Percentiles rank a stretch among this genome's conserved stretches.
phyloP scores from a whole-genome alignment of 805 yeast species.

The Komagataella pseudopastoris region DNA sequence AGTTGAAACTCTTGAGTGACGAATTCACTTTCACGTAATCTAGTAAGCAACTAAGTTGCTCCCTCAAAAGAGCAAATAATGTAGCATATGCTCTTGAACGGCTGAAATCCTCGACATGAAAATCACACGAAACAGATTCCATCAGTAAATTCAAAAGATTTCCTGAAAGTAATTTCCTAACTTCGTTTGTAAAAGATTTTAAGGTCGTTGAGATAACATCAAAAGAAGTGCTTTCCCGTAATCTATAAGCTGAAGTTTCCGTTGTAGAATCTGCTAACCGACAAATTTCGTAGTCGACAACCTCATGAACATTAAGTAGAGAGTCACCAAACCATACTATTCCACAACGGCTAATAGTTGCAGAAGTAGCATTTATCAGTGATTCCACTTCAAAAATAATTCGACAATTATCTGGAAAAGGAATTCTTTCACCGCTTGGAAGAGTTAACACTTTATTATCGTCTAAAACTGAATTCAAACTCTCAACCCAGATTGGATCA shows the following conservation, averaged over 20 bases:
- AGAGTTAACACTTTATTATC: constrained; percentile 73
- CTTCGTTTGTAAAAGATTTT: background rate
- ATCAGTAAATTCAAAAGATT: constrained; percentile 11
- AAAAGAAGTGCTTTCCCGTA: background rate
- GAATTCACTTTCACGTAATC: constrained; percentile 9
- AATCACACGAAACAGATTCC: constrained; percentile 12
- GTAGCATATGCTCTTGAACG: constrained; percentile 22
- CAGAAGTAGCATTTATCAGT: constrained; percentile 64
- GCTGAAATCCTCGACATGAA: constrained; percentile 41
- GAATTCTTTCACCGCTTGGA: constrained; percentile 80
- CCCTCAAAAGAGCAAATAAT: constrained; percentile 23
- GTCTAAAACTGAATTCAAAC: constrained; percentile 79
- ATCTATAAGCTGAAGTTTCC: background rate
- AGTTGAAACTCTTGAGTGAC: constrained; percentile 6
- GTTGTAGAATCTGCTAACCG: background rate
- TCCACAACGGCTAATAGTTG: constrained; percentile 89
- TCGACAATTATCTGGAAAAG: constrained; percentile 48
- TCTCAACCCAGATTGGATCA: constrained; percentile 91
- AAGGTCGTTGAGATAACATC: background rate
- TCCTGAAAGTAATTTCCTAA: background rate
- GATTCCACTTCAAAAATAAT: constrained; percentile 68
- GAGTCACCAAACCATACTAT: constrained; percentile 57
- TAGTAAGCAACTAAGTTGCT: constrained; percentile 18
- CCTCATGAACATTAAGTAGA: background rate
- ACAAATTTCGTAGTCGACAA: background rate